These are phyloP conservation scores for Russula lepida DNA, from an alignment of 768 basidiomycete genomes.

Conservation along the genomic window DNA sequence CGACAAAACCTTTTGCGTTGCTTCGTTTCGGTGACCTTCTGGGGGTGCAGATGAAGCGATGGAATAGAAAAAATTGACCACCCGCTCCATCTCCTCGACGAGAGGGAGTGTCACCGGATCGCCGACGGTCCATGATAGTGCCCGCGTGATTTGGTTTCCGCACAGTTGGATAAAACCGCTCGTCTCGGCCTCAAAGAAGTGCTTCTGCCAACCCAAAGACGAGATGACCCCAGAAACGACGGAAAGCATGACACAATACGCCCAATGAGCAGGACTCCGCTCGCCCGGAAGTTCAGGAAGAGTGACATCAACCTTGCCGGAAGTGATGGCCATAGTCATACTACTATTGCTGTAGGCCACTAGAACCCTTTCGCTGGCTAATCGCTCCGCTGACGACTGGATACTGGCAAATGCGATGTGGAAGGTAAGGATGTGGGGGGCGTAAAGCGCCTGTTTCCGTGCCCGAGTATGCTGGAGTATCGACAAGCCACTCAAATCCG, in stretches of 20 bases:
- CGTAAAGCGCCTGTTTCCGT: conserved; percentile 60
- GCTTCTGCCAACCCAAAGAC: conserved; percentile 54
- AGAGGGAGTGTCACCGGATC: conserved; percentile 67
- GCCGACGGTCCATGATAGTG: conserved; percentile 76
- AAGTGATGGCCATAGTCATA: conserved; percentile 67
- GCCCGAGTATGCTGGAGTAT: conserved; percentile 54
- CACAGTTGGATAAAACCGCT: conserved; percentile 81
- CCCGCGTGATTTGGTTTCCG: conserved; percentile 67
- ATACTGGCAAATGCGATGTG: conserved; percentile 78
- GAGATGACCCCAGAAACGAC: conserved; percentile 66
- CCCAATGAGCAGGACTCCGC: conserved; percentile 68
- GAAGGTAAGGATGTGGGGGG: conserved; percentile 73
- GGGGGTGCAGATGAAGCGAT: conserved; percentile 51
- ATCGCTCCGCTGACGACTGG: conserved; percentile 69
- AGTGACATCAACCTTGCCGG: conserved; percentile 59
- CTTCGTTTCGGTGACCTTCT: conserved; percentile 38
- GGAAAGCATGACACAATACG: conserved; percentile 79
- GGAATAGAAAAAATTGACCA: conserved; percentile 68
- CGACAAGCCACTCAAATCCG: conserved; percentile 62
- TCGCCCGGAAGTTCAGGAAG: conserved; percentile 66
- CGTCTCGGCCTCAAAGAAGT: conserved; percentile 78
- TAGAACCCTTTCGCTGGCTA: conserved; percentile 77
- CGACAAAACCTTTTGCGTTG: conserved; percentile 54
- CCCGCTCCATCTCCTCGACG: conserved; percentile 77
- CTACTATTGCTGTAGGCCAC: conserved; percentile 77